Evolutionary conservation across 805 yeast genomes (phyloP).

Genomic region (Lachancea sp.): DNA sequence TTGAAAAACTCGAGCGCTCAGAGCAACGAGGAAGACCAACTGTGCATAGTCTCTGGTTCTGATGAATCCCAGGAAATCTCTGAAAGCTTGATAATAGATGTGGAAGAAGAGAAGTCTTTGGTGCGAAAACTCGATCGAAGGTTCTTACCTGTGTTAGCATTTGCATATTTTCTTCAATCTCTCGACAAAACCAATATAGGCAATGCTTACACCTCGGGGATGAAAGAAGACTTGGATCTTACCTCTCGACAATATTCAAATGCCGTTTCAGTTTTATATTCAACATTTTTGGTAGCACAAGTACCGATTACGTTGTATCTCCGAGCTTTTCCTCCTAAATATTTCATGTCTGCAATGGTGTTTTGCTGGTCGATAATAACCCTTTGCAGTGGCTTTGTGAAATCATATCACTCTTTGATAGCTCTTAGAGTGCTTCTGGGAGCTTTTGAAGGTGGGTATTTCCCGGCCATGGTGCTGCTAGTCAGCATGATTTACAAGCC

Average conservation of each 20-base stretch:
- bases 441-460: conserved; percentile 37
- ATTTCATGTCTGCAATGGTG: conserved; percentile 37
- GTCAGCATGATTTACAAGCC: conserved; percentile 34
- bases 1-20: too few relatives aligned
- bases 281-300: conserved; percentile 39
- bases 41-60: too few relatives aligned
- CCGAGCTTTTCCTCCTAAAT: conserved; percentile 21
- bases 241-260: conserved; percentile 40
- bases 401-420: conserved; percentile 34
- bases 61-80: too few relatives aligned
- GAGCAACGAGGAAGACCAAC: too few relatives aligned
- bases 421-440: conserved; percentile 43
- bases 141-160: conserved; percentile 30
- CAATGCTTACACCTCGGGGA: conserved; percentile 44
- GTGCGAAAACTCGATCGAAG: conserved; percentile 30
- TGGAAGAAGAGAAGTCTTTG: conserved; percentile 18
- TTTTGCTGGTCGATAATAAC: conserved; percentile 41
- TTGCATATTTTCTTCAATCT: conserved; percentile 25
- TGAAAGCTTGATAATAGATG: too few relatives aligned
- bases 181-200: conserved; percentile 45
- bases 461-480: conserved; percentile 36
- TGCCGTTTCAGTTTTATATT: conserved; percentile 40
- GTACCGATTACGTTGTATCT: conserved; percentile 39
- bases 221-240: conserved; percentile 38
- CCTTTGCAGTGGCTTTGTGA: conserved; percentile 35